phyloP scores from a whole-genome alignment of 169 alveolate species.

The Amoebophrya sp. region DNA sequence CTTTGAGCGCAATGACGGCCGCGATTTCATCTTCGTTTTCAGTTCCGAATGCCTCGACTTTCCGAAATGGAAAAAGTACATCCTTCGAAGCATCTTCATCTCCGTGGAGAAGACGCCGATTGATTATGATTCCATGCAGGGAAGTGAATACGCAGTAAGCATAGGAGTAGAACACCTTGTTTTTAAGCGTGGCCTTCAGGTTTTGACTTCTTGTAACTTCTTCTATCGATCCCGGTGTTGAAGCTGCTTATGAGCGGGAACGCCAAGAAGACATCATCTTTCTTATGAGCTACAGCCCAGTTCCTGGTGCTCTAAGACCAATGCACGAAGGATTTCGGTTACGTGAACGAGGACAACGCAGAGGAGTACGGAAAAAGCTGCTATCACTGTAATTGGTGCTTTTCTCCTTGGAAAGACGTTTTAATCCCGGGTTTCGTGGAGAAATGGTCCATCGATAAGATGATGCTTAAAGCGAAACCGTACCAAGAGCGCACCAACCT shows the following conservation, averaged over 20 bases:
- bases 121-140: too few relatives aligned
- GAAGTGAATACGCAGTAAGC: too few relatives aligned
- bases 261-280: too few relatives aligned
- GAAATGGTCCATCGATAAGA: neutral
- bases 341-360: neutral
- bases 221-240: too few relatives aligned
- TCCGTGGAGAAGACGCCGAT: constrained; percentile 17
- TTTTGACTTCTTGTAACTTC: too few relatives aligned
- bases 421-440: neutral
- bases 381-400: neutral
- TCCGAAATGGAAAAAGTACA: neutral
- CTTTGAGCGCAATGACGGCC: neutral
- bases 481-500: constrained; percentile 1
- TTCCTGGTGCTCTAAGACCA: too few relatives aligned
- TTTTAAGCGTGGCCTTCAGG: too few relatives aligned
- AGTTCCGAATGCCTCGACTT: neutral
- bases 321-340: neutral
- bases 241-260: too few relatives aligned
- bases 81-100: neutral
- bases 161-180: too few relatives aligned
- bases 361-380: neutral
- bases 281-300: too few relatives aligned
- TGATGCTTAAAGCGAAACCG: neutral
- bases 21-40: neutral
- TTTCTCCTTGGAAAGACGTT: constrained; percentile 17